Evolutionary conservation across 441 rosid species (phyloP), one percentile per base, ranked within the genome.

Genomic region (Croton setiger): DNA sequence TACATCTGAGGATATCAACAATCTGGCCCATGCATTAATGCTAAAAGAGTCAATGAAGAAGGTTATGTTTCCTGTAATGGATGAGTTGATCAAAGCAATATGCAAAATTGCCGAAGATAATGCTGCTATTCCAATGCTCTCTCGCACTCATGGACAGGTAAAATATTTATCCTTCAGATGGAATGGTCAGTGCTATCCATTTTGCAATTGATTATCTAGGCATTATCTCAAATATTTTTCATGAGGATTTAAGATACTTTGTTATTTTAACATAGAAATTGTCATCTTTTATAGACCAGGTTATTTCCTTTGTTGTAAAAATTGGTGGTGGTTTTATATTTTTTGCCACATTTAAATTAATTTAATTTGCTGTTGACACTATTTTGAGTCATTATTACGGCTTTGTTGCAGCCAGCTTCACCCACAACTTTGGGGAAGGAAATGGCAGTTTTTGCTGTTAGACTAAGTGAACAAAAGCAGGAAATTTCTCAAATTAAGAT

Each of bases 61-160:
- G 2, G 96, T 91, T 63, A 75, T 92, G 62, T 78, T 88, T 71
- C 98, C 97, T 23, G 67, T 76, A 27, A 87, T 95, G 95, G 99
- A 88, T 76, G 72, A 86, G 71, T 74, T 92, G 80, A 88, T 89
- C 35, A 74, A 75, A 72, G 92, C 84, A 5, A 77, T 88, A 31
- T 79, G 84, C 76, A 70, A 75, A 17, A 74, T 89, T 81, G 92
- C 97, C 57, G 84, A 83, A 80, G 89, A 79, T 54, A 82, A 87
- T 80, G 97, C 97, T 0, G 65, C 81, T 4, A 43, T 84, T 70
- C 79, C 98, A 15, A 92, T 95, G 99, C 98, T 95, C 77, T 95
- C 98, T 67, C 88, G 93, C 69, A 92, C 98, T 56, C 99, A 95
- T 80, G 99, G 99, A 61, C 98, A 92, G 97, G 99, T 92, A 79